Evolutionary conservation across 2,329 filamentous ascomycete genomes (phyloP).

Genomic region (Penicillium frequentans): DNA sequence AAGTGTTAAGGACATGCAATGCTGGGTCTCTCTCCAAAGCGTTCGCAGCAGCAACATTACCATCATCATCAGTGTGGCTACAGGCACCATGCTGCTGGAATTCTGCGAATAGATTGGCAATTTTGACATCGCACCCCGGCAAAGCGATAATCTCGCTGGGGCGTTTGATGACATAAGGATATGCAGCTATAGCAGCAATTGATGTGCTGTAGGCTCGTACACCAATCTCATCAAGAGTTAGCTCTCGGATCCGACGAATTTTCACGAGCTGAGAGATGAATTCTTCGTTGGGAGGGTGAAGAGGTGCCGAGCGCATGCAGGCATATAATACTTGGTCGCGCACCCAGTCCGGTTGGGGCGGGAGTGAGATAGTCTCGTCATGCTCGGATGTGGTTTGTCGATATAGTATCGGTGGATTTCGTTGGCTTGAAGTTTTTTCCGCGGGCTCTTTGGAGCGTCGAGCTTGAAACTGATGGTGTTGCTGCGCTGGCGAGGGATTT

Average conservation of each 20-base stretch:
- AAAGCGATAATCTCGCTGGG: constrained; percentile 52
- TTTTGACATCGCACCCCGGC: constrained; percentile 79
- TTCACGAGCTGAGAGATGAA: constrained; percentile 76
- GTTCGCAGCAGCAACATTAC: constrained; percentile 62
- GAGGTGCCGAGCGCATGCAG: constrained; percentile 74
- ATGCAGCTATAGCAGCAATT: constrained; percentile 80
- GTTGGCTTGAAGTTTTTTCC: constrained; percentile 23
- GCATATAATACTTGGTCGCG: constrained; percentile 66
- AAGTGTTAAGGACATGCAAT: constrained; percentile 64
- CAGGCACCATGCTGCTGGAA: constrained; percentile 54
- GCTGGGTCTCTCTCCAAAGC: constrained; percentile 64
- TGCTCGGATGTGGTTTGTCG: constrained; percentile 77
- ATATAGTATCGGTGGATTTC: constrained; percentile 50
- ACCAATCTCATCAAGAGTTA: constrained; percentile 75
- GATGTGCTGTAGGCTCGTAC: constrained; percentile 83
- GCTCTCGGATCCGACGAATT: constrained; percentile 68
- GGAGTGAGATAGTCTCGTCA: constrained; percentile 59
- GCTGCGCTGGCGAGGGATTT: constrained; percentile 9
- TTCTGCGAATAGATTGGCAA: constrained; percentile 74
- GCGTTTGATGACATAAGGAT: constrained; percentile 61
- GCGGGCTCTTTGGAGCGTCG: constrained; percentile 25
- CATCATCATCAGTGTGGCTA: constrained; percentile 43
- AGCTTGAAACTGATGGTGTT: constrained; percentile 10
- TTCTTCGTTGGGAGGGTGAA: constrained; percentile 66
- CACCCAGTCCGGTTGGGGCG: constrained; percentile 69